phyloP scores from a whole-genome alignment of 2,329 filamentous ascomycete species.

The Thyridium curvatum region DNA sequence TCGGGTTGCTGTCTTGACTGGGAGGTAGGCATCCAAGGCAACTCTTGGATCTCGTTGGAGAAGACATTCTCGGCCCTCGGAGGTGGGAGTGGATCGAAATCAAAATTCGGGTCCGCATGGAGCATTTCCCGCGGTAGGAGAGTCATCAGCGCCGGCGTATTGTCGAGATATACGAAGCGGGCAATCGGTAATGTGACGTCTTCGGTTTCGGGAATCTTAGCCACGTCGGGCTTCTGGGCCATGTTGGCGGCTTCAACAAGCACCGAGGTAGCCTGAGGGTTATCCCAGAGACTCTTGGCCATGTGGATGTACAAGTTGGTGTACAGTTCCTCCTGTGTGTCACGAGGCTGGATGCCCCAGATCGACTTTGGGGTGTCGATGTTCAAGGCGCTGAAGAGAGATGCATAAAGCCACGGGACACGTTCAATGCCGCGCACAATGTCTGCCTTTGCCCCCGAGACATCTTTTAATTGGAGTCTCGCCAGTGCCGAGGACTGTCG shows the following conservation, averaged over 20 bases:
- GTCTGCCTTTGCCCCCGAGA: conserved; percentile 55
- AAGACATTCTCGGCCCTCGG: conserved; percentile 47
- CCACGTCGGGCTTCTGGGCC: conserved; percentile 17
- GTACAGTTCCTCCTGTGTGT: conserved; percentile 60
- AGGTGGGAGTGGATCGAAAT: conserved; percentile 80
- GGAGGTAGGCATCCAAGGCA: conserved; percentile 29
- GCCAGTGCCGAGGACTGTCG: conserved; percentile 73
- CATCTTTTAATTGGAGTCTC: conserved; percentile 63
- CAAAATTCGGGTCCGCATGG: conserved; percentile 58
- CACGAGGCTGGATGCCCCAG: conserved; percentile 71
- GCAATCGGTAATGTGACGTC: conserved; percentile 49
- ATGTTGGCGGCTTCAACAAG: conserved; percentile 53
- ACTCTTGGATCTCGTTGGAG: conserved; percentile 30
- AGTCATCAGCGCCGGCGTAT: conserved; percentile 63
- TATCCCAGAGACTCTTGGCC: conserved; percentile 82
- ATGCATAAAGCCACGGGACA: conserved; percentile 79
- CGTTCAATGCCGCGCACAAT: conserved; percentile 63
- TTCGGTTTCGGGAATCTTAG: conserved; percentile 24
- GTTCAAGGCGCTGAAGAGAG: conserved; percentile 73
- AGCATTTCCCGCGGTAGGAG: conserved; percentile 63
- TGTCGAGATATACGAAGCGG: conserved; percentile 72
- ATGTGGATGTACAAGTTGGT: conserved; percentile 70
- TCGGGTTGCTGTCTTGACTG: too few species aligned
- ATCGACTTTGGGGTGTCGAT: conserved; percentile 72
- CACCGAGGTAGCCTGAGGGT: conserved; percentile 60